Conservation (phyloP, 2,329 filamentous ascomycete species). For the Pseudomassariella vexata region DNA sequence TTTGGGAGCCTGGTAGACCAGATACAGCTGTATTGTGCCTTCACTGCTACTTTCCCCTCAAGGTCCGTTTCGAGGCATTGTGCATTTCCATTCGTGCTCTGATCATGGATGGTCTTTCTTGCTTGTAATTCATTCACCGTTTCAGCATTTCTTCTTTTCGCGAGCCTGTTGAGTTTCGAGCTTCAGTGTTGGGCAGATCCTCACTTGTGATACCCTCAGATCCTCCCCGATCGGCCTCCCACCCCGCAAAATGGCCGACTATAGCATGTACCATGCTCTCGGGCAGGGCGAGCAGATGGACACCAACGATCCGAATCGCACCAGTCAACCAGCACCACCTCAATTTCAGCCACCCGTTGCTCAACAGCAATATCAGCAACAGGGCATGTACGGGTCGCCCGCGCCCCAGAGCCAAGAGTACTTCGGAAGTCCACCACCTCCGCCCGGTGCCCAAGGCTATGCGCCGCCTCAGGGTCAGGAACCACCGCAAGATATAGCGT, state of each 20-base stretch:
- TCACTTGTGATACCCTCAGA: too few species aligned
- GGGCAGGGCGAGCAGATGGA: slow-evolving; percentile 51
- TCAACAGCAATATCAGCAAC: slow-evolving; percentile 48
- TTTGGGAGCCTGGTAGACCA: too few species aligned
- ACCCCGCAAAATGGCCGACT: slow-evolving; percentile 56
- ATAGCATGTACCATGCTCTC: slow-evolving; percentile 49
- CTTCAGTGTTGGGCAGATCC: too few species aligned
- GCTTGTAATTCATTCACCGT: too few species aligned
- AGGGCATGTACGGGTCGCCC: slow-evolving; percentile 30
- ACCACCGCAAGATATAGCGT: slow-evolving; percentile 45
- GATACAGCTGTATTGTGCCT: too few species aligned
- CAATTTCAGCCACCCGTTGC: slow-evolving; percentile 53
- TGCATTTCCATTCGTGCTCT: too few species aligned
- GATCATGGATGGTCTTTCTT: too few species aligned
- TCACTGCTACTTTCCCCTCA: too few species aligned
- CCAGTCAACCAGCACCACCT: slow-evolving; percentile 42
- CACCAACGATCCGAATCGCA: slow-evolving; percentile 47
- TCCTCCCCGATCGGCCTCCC: too few species aligned
- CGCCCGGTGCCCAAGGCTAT: slow-evolving; percentile 25
- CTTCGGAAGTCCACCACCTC: slow-evolving; percentile 29
- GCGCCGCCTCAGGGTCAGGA: slow-evolving; percentile 20
- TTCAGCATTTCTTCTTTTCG: too few species aligned
- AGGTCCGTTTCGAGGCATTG: too few species aligned
- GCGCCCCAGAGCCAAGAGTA: slow-evolving; percentile 32
- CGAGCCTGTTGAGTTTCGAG: too few species aligned